Evolutionary conservation across 768 basidiomycete species (phyloP), one percentile per base, ranked within the genome.

Genomic region (Hysterangium stoloniferum): DNA sequence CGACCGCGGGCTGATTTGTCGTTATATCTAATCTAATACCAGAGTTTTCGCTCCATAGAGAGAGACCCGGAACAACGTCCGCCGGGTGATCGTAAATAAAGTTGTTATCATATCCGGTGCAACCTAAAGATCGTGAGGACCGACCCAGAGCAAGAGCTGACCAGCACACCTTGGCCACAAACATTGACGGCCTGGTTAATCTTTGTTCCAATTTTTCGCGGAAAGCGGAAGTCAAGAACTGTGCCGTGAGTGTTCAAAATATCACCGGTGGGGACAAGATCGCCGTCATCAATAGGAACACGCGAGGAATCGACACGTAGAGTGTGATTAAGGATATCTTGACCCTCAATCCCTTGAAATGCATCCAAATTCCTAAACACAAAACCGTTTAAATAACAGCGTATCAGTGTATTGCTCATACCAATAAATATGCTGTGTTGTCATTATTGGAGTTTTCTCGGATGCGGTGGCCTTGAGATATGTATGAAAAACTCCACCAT

Each of bases 361-460:
- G 73, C 75, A 53, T 78, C 74, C 12, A 78, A 64, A 54, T 78
- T 78, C 72, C 73, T 74, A 37, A 38, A 11, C 9, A 15, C 22
- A 9, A 28, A 17, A 17, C 44, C 3, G 33, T 50, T 8, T 4
- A 11, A 37, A 11, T 31, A 6, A 20, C 2, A 38, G 17, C n/a
- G 19, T 29, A 38, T 34, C 31, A 45, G 3, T n/a, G n/a, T 40
- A 25, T 31, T 27, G 7, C 17, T 45, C 61, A 15, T 36, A 73
- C 76, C 74, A 76, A 58, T 78, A 80, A 28, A 73, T 66, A 54
- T 79, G 77, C 50, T 75, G 74, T 0, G 76, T 77, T 25, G 77
- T 59, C 77, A 79, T 76, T 46, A 78, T 76, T 0, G 77, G 77
- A 2, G 78, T 79, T 70, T 71, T 66, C 56, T 77, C 61, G 0